Base-by-base conservation (phyloP, 495 filamentous ascomycete species). In the Articulospora tetracladia region DNA sequence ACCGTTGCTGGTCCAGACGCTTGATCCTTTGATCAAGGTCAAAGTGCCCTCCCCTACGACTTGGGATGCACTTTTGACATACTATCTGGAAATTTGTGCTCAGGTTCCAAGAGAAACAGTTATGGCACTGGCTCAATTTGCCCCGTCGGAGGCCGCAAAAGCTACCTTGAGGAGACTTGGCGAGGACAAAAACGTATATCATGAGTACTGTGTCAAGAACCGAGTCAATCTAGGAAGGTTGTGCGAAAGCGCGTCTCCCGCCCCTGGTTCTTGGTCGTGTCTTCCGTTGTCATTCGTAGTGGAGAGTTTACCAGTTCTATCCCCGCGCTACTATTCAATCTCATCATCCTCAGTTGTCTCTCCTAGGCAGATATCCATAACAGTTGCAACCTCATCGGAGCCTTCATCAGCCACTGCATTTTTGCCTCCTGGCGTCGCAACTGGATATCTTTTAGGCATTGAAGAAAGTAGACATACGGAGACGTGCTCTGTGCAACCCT, bases 1-100 rank as follows among this genome's bases (percentile, higher is more conserved):
- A 69, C 57, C 69, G 67, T 53, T 58, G 66, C n/a, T 69, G 20
- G 27, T 62, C 67, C n/a, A 68, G 63, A 65, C 62, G 63, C 1
- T 63, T 39, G 36, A 64, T 32, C 11, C 50, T 10, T 13, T 26
- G 17, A 32, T 34, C 7, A 41, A 49, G 30, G 30, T 51, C 36
- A 54, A 53, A 22, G n/a, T 67, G 3, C 65, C 65, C 7, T 39
- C 58, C 0, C 50, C 47, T 41, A 67, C 65, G 17, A 64, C 57
- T 13, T 52, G 6, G 4, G 49, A 61, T 4, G 65, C 58, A 3
- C 41, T 62, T 15, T 30, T 62, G 2, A 44, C 22, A 32, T 60
- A 67, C 47, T 62, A 67, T 53, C 36, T 67, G 20, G 61, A 64
- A 15, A 61, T 67, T 3, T 59, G 53, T 23, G 57, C 23, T n/a